These are phyloP conservation scores for Colletotrichum karsti DNA, from an alignment of 2,329 filamentous ascomycete genomes.

Conservation along the genomic window DNA sequence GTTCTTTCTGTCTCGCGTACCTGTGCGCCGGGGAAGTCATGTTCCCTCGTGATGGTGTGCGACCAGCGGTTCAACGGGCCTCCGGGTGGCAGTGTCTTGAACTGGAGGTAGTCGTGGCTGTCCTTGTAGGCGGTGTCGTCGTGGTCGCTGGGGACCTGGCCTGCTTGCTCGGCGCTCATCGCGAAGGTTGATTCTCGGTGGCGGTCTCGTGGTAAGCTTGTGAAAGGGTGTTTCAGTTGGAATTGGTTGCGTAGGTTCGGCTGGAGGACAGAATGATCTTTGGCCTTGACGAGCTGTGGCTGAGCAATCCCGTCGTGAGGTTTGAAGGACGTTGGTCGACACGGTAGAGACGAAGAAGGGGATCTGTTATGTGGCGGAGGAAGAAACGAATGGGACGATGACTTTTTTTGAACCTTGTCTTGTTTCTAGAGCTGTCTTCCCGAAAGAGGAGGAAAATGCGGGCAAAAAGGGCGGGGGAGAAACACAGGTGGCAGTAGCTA, in stretches of 20 bases:
- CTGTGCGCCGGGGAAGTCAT: slow-evolving; percentile 93
- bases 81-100: slow-evolving; percentile 59
- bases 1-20: slow-evolving; percentile 50
- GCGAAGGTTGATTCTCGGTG: background rate
- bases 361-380: background rate
- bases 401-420: slow-evolving; percentile 20
- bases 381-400: background rate
- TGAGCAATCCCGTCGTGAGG: too few relatives aligned
- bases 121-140: slow-evolving; percentile 46
- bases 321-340: too few relatives aligned
- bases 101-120: slow-evolving; percentile 62
- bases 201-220: background rate
- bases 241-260: too few relatives aligned
- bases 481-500: background rate
- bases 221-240: too few relatives aligned
- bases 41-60: slow-evolving; percentile 79
- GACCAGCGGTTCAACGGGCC: slow-evolving; percentile 84
- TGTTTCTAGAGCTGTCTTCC: background rate
- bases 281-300: too few relatives aligned
- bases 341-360: too few relatives aligned
- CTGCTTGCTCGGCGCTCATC: slow-evolving; percentile 15
- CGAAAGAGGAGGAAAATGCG: background rate
- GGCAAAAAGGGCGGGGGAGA: background rate
- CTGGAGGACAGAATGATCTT: too few relatives aligned
- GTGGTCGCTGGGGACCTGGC: slow-evolving; percentile 4